Evolutionary conservation across 768 basidiomycete genomes (phyloP).

Genomic region (Coprinellus aureogranulatus): DNA sequence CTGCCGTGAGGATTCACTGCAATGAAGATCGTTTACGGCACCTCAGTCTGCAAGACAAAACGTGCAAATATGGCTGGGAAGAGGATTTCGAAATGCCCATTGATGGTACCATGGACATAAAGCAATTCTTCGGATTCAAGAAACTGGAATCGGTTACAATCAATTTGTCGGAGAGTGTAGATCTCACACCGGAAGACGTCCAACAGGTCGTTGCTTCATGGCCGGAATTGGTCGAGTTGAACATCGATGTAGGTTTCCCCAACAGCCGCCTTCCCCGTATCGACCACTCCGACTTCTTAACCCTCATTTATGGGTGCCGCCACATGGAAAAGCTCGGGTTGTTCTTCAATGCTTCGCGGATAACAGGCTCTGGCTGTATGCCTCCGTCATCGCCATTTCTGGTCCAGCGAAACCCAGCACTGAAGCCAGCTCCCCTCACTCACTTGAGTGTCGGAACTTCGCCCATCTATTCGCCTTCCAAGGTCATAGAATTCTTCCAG

Average conservation of each 20-base stretch:
- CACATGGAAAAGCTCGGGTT: background rate
- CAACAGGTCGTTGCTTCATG: background rate
- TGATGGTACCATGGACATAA: background rate
- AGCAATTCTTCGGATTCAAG: background rate
- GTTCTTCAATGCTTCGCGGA: background rate
- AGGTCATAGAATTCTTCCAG: background rate
- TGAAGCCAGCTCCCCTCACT: background rate
- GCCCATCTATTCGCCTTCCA: background rate
- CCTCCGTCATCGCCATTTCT: background rate
- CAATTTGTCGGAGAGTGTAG: background rate
- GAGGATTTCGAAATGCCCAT: background rate
- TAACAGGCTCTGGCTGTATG: background rate
- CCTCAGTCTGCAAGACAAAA: background rate
- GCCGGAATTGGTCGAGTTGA: background rate
- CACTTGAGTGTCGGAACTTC: background rate
- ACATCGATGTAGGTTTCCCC: background rate
- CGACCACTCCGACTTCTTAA: background rate
- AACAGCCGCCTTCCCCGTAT: background rate
- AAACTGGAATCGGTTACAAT: background rate
- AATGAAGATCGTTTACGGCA: background rate
- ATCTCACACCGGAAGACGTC: background rate
- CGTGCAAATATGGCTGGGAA: background rate
- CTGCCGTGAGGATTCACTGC: background rate
- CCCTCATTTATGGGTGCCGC: background rate
- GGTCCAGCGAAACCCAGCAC: no score